Evolutionary conservation across 306 rosid genomes (phyloP).

Genomic region (Senna siamea): DNA sequence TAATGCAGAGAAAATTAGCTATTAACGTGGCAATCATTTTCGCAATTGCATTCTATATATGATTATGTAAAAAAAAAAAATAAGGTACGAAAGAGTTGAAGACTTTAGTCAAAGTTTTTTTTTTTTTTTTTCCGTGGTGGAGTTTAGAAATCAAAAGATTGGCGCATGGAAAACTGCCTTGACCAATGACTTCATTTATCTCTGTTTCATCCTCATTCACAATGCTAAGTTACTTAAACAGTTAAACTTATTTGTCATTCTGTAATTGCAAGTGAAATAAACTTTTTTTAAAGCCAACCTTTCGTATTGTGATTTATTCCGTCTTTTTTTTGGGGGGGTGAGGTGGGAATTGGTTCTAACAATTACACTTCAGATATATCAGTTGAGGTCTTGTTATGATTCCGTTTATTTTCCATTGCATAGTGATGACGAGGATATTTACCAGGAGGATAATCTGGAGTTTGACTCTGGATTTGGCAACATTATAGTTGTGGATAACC

Average conservation of each 20-base stretch:
- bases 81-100: not conserved
- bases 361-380: not conserved
- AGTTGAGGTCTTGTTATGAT: not conserved
- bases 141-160: not conserved
- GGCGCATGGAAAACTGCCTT: not conserved
- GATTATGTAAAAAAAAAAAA: not conserved
- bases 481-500: conserved; percentile 63
- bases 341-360: not conserved
- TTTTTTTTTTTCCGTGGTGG: not conserved
- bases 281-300: not conserved
- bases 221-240: not conserved
- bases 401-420: not conserved
- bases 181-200: not conserved
- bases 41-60: not conserved
- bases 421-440: conserved; percentile 63
- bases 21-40: not conserved
- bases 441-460: conserved; percentile 52
- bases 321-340: not conserved
- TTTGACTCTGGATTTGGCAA: conserved; percentile 59
- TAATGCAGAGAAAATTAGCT: not conserved
- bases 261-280: not conserved
- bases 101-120: too few species aligned
- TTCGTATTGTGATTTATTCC: not conserved
- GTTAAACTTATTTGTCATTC: not conserved
- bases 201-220: not conserved